Conservation (phyloP, 2,329 filamentous ascomycete species). For the Aciculosporium take region DNA sequence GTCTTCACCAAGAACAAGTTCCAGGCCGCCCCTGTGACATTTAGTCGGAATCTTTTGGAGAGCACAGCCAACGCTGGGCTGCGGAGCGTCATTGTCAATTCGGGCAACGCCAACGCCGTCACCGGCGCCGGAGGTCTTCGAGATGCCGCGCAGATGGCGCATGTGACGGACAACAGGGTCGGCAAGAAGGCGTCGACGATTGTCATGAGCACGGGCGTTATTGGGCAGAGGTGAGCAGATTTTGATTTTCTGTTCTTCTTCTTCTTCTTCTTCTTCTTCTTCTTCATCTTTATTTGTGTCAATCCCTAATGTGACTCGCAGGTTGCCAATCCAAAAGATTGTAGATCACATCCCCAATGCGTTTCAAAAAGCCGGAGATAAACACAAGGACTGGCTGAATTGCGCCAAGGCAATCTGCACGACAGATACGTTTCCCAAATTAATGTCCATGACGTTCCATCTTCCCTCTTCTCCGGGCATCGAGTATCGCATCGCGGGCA, state of each 20-base stretch:
- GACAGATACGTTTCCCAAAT: slow-evolving; percentile 95
- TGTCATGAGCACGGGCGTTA: slow-evolving; percentile 97
- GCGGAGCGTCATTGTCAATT: slow-evolving; percentile 78
- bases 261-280: background rate
- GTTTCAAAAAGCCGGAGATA: slow-evolving; percentile 52
- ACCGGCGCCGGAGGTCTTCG: slow-evolving; percentile 81
- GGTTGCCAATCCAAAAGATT: slow-evolving; percentile 84
- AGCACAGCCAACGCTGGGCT: slow-evolving; percentile 54
- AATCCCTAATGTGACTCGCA: slow-evolving; percentile 16
- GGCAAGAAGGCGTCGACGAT: slow-evolving; percentile 48
- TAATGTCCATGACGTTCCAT: slow-evolving; percentile 70
- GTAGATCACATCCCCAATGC: slow-evolving; percentile 66
- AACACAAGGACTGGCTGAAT: slow-evolving; percentile 75
- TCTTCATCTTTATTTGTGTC: background rate
- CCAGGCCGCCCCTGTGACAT: slow-evolving; percentile 86
- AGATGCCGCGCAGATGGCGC: slow-evolving; percentile 75
- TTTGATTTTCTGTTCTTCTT: background rate
- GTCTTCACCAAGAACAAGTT: slow-evolving; percentile 99
- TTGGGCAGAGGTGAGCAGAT: slow-evolving; percentile 61
- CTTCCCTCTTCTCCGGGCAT: slow-evolving; percentile 64
- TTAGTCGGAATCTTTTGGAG: slow-evolving; percentile 60
- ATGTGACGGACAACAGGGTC: slow-evolving; percentile 53
- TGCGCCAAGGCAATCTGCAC: slow-evolving; percentile 91
- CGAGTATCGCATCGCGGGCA: slow-evolving; percentile 77
- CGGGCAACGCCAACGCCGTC: slow-evolving; percentile 92